phyloP scores from a whole-genome alignment of 495 filamentous ascomycete genomes.

The Pyrenopolyporus hunteri region DNA sequence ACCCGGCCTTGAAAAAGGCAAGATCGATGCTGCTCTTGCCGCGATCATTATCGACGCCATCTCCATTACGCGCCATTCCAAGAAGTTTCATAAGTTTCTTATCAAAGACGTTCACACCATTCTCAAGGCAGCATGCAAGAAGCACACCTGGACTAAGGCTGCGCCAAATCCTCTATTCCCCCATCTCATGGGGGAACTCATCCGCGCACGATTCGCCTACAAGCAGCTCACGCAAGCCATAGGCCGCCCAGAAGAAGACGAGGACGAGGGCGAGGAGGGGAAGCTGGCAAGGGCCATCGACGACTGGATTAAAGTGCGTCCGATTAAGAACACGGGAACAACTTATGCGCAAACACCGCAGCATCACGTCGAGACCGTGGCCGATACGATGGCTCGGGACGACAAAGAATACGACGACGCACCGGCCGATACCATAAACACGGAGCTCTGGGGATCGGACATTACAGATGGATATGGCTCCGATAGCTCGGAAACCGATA shows the following conservation, averaged over 20 bases:
- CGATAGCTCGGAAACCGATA: neutral
- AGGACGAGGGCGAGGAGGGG: neutral
- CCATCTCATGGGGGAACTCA: neutral
- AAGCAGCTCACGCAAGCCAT: neutral
- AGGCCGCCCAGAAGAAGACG: neutral
- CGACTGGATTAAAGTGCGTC: neutral
- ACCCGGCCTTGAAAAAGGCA: neutral
- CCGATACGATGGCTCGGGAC: neutral
- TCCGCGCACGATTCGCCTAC: constrained; percentile 7
- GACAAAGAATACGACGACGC: neutral
- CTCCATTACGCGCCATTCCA: neutral
- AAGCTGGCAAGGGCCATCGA: constrained; percentile 9
- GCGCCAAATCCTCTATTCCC: neutral
- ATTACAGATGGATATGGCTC: neutral
- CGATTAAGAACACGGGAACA: neutral
- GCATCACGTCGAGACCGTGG: neutral
- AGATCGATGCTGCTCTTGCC: constrained; percentile 6
- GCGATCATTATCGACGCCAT: constrained; percentile 7
- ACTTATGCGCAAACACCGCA: neutral
- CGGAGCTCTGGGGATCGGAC: no score
- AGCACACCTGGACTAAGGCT: neutral
- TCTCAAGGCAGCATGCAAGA: neutral
- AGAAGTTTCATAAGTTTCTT: neutral
- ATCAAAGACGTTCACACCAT: no score
- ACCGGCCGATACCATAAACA: no score